These are phyloP conservation scores for Penicillium parvum DNA, from an alignment of 495 filamentous ascomycete genomes.

Conservation along the genomic window DNA sequence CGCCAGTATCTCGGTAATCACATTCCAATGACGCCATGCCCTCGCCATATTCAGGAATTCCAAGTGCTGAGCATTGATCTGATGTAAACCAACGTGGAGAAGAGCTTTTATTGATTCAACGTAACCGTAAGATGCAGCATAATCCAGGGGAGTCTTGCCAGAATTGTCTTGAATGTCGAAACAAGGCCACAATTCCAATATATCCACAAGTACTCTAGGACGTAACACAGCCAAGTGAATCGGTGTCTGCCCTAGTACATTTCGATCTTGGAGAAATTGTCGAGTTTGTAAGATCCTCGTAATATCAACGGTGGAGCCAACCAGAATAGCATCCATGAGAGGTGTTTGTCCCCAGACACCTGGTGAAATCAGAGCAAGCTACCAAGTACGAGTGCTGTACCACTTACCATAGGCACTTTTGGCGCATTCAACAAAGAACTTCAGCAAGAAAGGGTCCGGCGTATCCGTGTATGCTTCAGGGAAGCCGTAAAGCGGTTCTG, in stretches of 20 bases:
- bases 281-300: neutral
- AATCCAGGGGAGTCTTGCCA: neutral
- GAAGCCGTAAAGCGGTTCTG: no score
- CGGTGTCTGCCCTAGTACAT: neutral
- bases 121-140: neutral
- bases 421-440: neutral
- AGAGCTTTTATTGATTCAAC: neutral
- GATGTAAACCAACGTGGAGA: neutral
- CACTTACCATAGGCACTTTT: neutral
- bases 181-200: neutral
- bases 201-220: neutral
- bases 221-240: neutral
- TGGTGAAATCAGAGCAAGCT: neutral
- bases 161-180: neutral
- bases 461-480: no score
- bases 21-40: neutral
- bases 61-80: neutral
- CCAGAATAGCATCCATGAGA: constrained; percentile 1
- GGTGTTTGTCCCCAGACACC: constrained; percentile 2
- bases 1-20: neutral
- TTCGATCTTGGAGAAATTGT: neutral
- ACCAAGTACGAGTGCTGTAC: neutral
- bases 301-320: neutral
- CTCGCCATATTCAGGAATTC: neutral
- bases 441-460: neutral